A percentile compares a stretch with the other conserved stretches of the same genome.
Evolutionary conservation across 495 filamentous ascomycete species (phyloP).

Genomic region (Hyphodiscus hymeniophilus): DNA sequence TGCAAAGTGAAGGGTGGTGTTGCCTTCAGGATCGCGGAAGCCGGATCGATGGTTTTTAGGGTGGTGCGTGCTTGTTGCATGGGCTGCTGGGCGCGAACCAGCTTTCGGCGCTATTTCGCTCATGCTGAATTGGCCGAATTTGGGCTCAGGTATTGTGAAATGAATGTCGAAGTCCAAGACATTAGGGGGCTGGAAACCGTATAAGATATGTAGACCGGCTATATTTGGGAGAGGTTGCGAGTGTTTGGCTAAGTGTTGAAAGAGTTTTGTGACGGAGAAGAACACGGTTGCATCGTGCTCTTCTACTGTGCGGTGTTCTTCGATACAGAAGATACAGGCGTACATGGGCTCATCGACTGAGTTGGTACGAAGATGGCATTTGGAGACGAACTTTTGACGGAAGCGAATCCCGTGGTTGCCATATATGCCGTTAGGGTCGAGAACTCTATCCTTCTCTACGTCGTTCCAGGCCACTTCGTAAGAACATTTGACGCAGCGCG

Average conservation of each 20-base stretch:
- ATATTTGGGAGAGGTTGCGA: slow-evolving; percentile 28
- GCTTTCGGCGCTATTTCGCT: slow-evolving; percentile 26
- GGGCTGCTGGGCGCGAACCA: slow-evolving; percentile 25
- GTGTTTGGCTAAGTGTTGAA: slow-evolving; percentile 20
- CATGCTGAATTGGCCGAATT: slow-evolving; percentile 19
- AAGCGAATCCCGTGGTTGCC: slow-evolving; percentile 17
- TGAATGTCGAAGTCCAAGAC: slow-evolving; percentile 37
- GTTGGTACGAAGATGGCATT: slow-evolving; percentile 18
- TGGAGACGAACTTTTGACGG: slow-evolving; percentile 19
- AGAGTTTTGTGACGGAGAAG: slow-evolving; percentile 18
- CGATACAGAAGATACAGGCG: slow-evolving; percentile 22
- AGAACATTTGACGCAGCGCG: slow-evolving; percentile 18
- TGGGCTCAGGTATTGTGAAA: slow-evolving; percentile 25
- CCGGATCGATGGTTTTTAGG: slow-evolving; percentile 24
- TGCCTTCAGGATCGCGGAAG: slow-evolving; percentile 28
- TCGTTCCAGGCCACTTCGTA: slow-evolving; percentile 22
- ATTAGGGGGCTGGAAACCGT: slow-evolving; percentile 22
- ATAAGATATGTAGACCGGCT: slow-evolving; percentile 28
- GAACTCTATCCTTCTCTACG: slow-evolving; percentile 18
- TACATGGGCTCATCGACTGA: slow-evolving; percentile 12
- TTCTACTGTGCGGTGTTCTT: slow-evolving; percentile 20
- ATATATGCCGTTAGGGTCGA: slow-evolving; percentile 19
- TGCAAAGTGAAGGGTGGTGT: slow-evolving; percentile 31
- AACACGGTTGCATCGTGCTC: slow-evolving; percentile 25
- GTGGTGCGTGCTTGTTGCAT: slow-evolving; percentile 27